Conservation (phyloP, 768 basidiomycete genomes). For the Pulveroboletus sp. region DNA sequence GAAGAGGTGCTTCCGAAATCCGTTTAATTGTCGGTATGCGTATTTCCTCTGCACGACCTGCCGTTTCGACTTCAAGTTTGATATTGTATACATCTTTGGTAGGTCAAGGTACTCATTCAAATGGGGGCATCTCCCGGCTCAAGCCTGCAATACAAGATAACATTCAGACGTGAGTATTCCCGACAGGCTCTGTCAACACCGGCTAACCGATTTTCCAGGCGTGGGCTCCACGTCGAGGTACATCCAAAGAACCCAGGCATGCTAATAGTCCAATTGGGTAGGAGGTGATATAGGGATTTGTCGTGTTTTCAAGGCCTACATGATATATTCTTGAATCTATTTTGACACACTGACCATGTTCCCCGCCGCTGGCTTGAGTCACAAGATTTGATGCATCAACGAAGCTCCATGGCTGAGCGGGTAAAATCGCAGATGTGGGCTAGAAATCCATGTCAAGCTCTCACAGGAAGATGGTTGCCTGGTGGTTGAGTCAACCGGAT, state of each 20-base stretch:
- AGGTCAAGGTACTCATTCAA: slow-evolving; percentile 90
- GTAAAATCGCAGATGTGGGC: not conserved
- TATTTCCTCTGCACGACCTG: not conserved
- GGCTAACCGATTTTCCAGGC: slow-evolving; percentile 38
- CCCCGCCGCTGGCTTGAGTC: not conserved
- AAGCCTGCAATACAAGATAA: slow-evolving; percentile 86
- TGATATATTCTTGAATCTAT: not conserved
- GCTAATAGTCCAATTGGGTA: slow-evolving; percentile 54
- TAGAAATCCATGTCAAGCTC: not conserved
- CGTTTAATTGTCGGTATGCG: slow-evolving; percentile 79
- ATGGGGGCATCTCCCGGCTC: slow-evolving; percentile 69
- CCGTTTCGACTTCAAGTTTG: not conserved
- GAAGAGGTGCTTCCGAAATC: slow-evolving; percentile 55
- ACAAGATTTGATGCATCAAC: not conserved
- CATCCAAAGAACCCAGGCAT: slow-evolving; percentile 84
- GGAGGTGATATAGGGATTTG: not conserved
- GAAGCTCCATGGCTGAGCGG: not conserved
- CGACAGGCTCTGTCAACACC: not conserved
- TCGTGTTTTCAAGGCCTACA: not conserved
- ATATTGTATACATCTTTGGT: not conserved
- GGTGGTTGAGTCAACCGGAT: too few species aligned
- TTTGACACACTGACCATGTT: not conserved
- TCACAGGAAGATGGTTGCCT: not conserved
- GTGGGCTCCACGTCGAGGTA: slow-evolving; percentile 63
- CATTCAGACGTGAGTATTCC: slow-evolving; percentile 58